phyloP scores from a whole-genome alignment of 768 basidiomycete species.

The Pleurotus cornucopiae region DNA sequence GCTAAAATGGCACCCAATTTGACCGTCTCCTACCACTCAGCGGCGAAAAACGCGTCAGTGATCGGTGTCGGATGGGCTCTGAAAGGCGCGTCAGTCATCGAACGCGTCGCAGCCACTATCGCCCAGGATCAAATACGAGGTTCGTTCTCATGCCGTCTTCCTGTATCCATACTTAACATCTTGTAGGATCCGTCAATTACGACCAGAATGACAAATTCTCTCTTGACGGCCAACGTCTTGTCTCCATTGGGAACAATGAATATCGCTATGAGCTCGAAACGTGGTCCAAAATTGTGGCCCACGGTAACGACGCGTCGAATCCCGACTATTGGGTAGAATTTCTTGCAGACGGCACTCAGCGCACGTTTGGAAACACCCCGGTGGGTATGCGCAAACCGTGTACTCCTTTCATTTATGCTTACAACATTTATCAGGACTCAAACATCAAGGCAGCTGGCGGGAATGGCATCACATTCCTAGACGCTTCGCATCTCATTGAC shows the following conservation, averaged over 20 bases:
- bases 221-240: conserved; percentile 11
- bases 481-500: no score
- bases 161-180: neutral
- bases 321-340: conserved; percentile 12
- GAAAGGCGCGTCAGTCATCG: conserved; percentile 7
- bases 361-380: conserved; percentile 7
- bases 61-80: conserved; percentile 9
- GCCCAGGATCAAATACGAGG: conserved; percentile 10
- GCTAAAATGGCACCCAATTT: conserved; percentile 10
- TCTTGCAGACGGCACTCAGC: conserved; percentile 7
- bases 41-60: conserved; percentile 4
- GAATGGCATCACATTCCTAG: neutral
- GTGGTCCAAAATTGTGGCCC: conserved; percentile 10
- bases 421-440: conserved; percentile 5
- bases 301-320: conserved; percentile 5
- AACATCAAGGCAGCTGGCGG: conserved; percentile 12
- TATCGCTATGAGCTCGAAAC: conserved; percentile 12
- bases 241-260: conserved; percentile 10
- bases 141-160: neutral
- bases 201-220: conserved; percentile 9
- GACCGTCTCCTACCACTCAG: conserved; percentile 11
- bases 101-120: conserved; percentile 9
- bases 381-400: neutral
- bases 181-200: conserved; percentile 9
- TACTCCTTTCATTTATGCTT: neutral